Conservation (phyloP, 768 basidiomycete genomes). For the Psilocybe subaeruginosa region DNA sequence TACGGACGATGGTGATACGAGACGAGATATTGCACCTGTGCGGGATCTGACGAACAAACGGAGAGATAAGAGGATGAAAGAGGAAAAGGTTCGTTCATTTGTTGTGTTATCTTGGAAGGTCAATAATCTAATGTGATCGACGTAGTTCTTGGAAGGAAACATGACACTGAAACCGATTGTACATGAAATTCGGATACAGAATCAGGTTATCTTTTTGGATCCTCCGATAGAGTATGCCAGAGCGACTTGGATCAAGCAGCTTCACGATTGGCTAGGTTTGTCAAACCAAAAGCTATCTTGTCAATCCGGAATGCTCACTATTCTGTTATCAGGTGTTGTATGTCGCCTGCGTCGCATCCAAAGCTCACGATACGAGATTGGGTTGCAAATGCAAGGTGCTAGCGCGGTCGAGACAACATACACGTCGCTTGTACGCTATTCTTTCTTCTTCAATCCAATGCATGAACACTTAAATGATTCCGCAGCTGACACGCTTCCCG, state of each 20-base stretch:
- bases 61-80: conserved; percentile 69
- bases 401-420: conserved; percentile 74
- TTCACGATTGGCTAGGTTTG: conserved; percentile 17
- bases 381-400: conserved; percentile 83
- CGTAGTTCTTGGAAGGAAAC: conserved; percentile 69
- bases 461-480: conserved; percentile 11
- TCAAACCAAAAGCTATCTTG: background rate
- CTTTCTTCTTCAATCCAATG: background rate
- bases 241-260: conserved; percentile 44
- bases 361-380: conserved; percentile 96
- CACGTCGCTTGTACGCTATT: conserved; percentile 67
- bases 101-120: conserved; percentile 7
- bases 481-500: conserved; percentile 72
- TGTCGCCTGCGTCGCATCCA: conserved; percentile 88
- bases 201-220: conserved; percentile 98
- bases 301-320: background rate
- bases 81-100: conserved; percentile 66
- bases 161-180: conserved; percentile 85
- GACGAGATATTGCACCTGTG: conserved; percentile 51
- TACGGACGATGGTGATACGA: conserved; percentile 64
- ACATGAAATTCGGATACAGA: conserved; percentile 97
- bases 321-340: conserved; percentile 62
- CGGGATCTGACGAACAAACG: conserved; percentile 68
- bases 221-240: conserved; percentile 96
- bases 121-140: background rate